Evolutionary conservation across 176 grass and related monocot genomes (phyloP).

Genomic region (Hyparrhenia diplandra): DNA sequence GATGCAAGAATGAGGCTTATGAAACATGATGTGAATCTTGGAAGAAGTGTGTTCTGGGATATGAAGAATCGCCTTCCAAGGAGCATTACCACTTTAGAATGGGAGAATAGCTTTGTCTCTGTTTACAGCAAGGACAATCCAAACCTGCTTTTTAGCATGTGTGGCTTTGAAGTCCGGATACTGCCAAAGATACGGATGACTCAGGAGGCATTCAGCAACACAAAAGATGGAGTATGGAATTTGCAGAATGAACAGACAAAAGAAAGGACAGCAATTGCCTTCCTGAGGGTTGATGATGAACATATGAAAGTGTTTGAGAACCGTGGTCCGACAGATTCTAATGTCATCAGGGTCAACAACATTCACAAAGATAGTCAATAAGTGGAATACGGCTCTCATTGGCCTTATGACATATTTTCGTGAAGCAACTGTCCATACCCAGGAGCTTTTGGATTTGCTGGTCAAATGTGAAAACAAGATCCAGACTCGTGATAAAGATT

Average conservation of each 20-base stretch:
- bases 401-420: slow-evolving; percentile 99
- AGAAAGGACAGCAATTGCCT: slow-evolving; percentile 98
- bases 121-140: slow-evolving; percentile 99
- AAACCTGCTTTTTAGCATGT: slow-evolving; percentile 98
- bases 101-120: slow-evolving; percentile 95
- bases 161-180: slow-evolving; percentile 93
- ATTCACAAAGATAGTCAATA: slow-evolving; percentile 98
- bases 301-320: slow-evolving; percentile 99
- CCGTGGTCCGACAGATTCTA: slow-evolving; percentile 95
- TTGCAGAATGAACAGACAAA: slow-evolving; percentile 98
- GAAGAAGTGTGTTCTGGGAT: slow-evolving; percentile 99
- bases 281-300: slow-evolving; percentile 92
- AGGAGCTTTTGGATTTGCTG: slow-evolving; percentile 93
- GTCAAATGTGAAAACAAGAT: slow-evolving; percentile 99
- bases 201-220: slow-evolving; percentile 97
- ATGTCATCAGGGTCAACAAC: slow-evolving; percentile 99
- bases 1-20: slow-evolving; percentile 99
- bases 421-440: slow-evolving; percentile 97
- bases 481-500: slow-evolving; percentile 98
- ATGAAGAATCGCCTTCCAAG: slow-evolving; percentile 98
- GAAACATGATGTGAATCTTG: slow-evolving; percentile 99
- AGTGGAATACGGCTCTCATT: slow-evolving; percentile 98
- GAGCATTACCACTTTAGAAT: slow-evolving; percentile 96
- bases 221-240: slow-evolving; percentile 96
- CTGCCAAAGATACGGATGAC: slow-evolving; percentile 97